Evolutionary conservation across 225 moss, liverwort and hornwort species (phyloP).

Genomic region (Physcomitrellopsis africana): DNA sequence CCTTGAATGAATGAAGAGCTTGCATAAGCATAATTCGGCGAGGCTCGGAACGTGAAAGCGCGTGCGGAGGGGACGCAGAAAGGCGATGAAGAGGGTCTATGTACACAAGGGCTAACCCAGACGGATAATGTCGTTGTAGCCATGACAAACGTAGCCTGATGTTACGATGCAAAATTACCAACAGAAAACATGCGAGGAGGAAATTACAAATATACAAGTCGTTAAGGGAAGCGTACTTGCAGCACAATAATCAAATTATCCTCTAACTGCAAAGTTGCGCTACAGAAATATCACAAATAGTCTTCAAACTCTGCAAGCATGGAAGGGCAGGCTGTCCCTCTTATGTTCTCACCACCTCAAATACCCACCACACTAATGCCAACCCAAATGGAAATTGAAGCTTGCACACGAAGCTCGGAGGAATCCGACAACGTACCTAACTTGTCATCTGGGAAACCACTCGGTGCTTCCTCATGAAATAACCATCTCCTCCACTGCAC

Average conservation of each 20-base stretch:
- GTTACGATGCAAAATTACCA: not conserved
- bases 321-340: not conserved
- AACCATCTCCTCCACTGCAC: not conserved
- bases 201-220: not conserved
- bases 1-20: constrained; percentile 42
- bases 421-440: not conserved
- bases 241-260: not conserved
- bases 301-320: not conserved
- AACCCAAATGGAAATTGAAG: constrained; percentile 4
- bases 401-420: not conserved
- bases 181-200: constrained; percentile 1
- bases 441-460: not conserved
- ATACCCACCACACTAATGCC: not conserved
- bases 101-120: constrained; percentile 28
- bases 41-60: not conserved
- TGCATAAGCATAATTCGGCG: constrained; percentile 28
- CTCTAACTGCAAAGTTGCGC: not conserved
- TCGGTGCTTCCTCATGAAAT: not conserved
- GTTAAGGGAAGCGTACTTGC: not conserved
- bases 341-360: not conserved
- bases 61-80: constrained; percentile 21
- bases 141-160: constrained; percentile 33
- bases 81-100: constrained; percentile 22
- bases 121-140: constrained; percentile 26
- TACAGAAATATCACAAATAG: not conserved